Base-by-base conservation (phyloP, 2,329 filamentous ascomycete species). In the Exophiala spinifera region DNA sequence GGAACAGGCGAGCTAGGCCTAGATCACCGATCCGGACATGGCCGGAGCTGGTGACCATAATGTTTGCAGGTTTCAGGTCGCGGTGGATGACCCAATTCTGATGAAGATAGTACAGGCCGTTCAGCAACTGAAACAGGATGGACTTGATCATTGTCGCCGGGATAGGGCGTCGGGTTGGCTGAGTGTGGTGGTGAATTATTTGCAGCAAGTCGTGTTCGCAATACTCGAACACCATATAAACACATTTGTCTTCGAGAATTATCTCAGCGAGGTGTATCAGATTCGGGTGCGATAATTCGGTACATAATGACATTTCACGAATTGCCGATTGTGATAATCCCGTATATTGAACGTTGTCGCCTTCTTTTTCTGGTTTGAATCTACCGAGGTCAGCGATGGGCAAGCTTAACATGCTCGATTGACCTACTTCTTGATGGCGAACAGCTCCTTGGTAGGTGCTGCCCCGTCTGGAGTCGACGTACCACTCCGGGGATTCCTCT, bases 191-290 rank as follows among this genome's bases (percentile, higher is more conserved):
- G 69, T 99, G 94, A 63, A 99, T 96, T 69, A 99, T 97, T 34
- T 99, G 94, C 3, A 99, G 79, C 34, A 99, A 76, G 71, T 99
- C 94, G 71, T 99, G 94, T 72, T 99, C 94, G 63, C 94, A 94
- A 70, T 96, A 99, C 71, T 97, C 94, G 65, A 99, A 97, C 1
- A 99, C 91, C 88, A 99, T 99, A 74, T 91, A 99, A 70, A 99
- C 97, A 75, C 91, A 96, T 76, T 97, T 97, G 72, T 96, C 91
- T 74, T 99, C 92, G 2, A 99, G 79, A 65, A 99, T 96, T 66
- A 96, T 97, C 73, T 99, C 94, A 58, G 92, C 85, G 1, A 96
- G 83, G 55, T 87, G 85, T 62, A 99, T 92, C 31, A 99, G 86
- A 69, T 97, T 97, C 53, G 83, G 78, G 70, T 99, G 91, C 55